Base-by-base conservation (phyloP, 2,329 filamentous ascomycete genomes). In the Claviceps sp. region DNA sequence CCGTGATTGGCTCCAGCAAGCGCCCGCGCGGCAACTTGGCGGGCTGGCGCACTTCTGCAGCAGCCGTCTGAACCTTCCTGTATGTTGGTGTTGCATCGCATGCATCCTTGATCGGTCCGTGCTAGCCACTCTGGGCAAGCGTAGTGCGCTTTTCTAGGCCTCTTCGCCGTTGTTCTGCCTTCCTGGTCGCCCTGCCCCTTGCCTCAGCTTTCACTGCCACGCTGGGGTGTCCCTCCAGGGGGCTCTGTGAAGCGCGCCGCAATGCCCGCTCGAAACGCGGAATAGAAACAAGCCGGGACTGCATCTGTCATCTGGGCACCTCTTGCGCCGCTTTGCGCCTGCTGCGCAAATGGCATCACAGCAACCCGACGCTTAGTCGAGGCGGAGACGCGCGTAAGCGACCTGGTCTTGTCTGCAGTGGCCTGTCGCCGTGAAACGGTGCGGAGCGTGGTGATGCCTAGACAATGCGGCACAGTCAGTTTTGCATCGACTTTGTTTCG, bases 1-100 rank as follows among this genome's bases (percentile, higher is more conserved):
- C 45, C 37, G 47, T 36, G 26, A 54, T 54, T 54, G 53, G 53
- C n/a, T 22, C n/a, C 34, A 13, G 41, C 42, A 54, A 54, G 53
- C 53, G 53, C 53, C 47, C 26, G 48, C 42, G 53, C 53, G 53
- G 40, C 40, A 40, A 37, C 30, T 42, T 42, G 24, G 18, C 26
- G 38, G 26, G 22, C 26, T 20, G 43, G 16, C 43, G 43, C 7
- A 4, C 5, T 45, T 45, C 43, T 45, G 43, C 43, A 48, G 34
- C 36, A 43, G 20, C 42, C 42, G 24, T 43, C 42, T 43, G 42
- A 43, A 43, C 20, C 42, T 43, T 24, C 14, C 42, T 34, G 30
- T 34, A 1, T 34, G 30, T 34, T 30, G 9, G 30, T 34, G 24
- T 43, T n/a, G 14, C 42, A 16, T 24, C 40, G 14, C 16, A n/a